Base-by-base conservation (phyloP, 768 basidiomycete species). In the Fomitopsis serialis region DNA sequence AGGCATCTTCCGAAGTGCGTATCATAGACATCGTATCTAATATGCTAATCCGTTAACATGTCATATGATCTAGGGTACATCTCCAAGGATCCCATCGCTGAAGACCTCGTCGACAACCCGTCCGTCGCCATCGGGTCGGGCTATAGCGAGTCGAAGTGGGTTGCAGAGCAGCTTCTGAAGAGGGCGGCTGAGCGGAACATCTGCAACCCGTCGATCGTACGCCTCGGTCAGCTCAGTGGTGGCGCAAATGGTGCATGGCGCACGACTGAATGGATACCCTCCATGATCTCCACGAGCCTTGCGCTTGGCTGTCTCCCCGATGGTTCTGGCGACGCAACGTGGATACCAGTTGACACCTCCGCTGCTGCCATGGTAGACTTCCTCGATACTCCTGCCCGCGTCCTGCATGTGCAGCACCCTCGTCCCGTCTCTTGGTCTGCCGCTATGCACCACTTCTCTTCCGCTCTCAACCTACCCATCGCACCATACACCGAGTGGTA, bases 151-250 rank as follows among this genome's bases (percentile, higher is more conserved):
- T 62, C 67, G 0, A 81, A 81, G 60, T 79, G 74, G 54, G 56
- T 71, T 2, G 56, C 71, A 0, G 77, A 79, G 61, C 59, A 74
- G 67, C 61, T 79, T 4, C 68, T 81, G 24, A 62, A 63, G 3
- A 51, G 35, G 10, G 67, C 66, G 2, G 57, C 53, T 15, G 37
- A 60, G 42, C 66, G 66, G 46, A 74, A 74, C 8, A 68, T 71
- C 2, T 53, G 78, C 3, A 65, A 66, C 11, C 64, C 64, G 0
- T 65, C 69, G 0, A 70, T 71, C 1, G 62, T 79, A 27, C 67
- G 80, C 4, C 71, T 78, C 12, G 79, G 78, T 0, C 79, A 81
- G 53, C 63, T 78, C 7, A 66, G 64, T 22, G 77, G 77, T 15
- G 74, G 74, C 24, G 54, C 52, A 0, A 61, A 61, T 1, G 78